Conservation (phyloP, 352 stramenopile genomes). For the Pelagophyceae sp. region DNA sequence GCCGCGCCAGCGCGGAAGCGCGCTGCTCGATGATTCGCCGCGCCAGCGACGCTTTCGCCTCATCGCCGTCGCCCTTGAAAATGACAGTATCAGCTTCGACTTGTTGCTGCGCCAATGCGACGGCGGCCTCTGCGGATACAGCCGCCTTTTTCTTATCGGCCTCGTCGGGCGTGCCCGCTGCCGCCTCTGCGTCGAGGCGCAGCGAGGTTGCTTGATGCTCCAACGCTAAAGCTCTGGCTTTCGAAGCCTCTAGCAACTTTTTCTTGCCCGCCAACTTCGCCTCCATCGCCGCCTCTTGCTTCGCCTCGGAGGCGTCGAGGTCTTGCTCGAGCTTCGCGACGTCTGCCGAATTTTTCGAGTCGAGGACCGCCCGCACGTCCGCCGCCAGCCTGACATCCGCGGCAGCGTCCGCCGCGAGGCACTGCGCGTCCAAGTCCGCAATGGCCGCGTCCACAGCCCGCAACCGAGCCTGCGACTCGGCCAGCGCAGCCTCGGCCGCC, state of each 20-base stretch:
- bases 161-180: background rate
- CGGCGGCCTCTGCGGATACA: background rate
- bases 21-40: background rate
- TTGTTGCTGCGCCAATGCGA: background rate
- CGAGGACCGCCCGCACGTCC: no score
- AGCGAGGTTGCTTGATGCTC: background rate
- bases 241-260: background rate
- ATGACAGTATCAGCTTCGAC: background rate
- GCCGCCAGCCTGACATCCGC: no score
- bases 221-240: background rate
- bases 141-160: background rate
- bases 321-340: background rate
- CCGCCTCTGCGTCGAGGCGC: background rate
- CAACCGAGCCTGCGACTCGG: no score
- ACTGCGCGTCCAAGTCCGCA: background rate
- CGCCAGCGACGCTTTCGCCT: background rate
- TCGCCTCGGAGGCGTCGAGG: background rate
- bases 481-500: no score
- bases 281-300: background rate
- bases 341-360: background rate
- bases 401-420: background rate
- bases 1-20: background rate
- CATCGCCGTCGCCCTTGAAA: background rate
- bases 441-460: background rate
- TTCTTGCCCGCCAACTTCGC: background rate